phyloP scores from a whole-genome alignment of 176 grass and related monocot species.

The Echinochloa phyllopogon region DNA sequence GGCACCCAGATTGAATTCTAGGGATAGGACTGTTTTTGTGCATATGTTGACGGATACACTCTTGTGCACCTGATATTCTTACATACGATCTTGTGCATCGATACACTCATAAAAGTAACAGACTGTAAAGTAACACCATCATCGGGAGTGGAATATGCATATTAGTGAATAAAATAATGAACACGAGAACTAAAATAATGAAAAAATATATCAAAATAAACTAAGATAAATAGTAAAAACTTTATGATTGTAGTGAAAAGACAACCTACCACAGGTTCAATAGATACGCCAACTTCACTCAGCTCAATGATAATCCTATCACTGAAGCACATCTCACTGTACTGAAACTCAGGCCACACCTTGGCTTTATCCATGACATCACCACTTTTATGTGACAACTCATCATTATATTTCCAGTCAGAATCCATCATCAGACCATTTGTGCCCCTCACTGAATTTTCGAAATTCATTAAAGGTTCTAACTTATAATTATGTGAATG shows the following conservation, averaged over 20 bases:
- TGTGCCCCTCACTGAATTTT: constrained; percentile 48
- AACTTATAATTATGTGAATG: constrained; percentile 52
- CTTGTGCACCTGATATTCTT: not conserved
- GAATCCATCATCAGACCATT: constrained; percentile 61
- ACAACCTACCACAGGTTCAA: constrained; percentile 69
- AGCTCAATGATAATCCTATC: constrained; percentile 80
- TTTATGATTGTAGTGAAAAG: constrained; percentile 13
- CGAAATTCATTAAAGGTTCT: constrained; percentile 52
- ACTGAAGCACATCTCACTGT: constrained; percentile 73
- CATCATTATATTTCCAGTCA: constrained; percentile 67
- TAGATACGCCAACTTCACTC: constrained; percentile 74
- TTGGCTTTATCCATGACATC: constrained; percentile 50
- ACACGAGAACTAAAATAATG: constrained; percentile 2
- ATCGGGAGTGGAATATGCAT: not conserved
- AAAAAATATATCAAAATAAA: constrained; percentile 6
- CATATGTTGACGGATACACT: not conserved
- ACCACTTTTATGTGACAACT: constrained; percentile 48
- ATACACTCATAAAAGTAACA: constrained; percentile 9
- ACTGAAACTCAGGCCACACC: constrained; percentile 65
- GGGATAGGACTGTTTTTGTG: not conserved
- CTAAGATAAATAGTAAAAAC: constrained; percentile 31
- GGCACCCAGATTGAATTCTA: not conserved
- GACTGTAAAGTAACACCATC: constrained; percentile 5
- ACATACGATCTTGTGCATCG: not conserved
- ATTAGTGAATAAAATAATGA: constrained; percentile 35